Evolutionary conservation across 1,139 yeast genomes (phyloP), one percentile per base, ranked within the genome.

Genomic region (Sporopachydermia cereana): DNA sequence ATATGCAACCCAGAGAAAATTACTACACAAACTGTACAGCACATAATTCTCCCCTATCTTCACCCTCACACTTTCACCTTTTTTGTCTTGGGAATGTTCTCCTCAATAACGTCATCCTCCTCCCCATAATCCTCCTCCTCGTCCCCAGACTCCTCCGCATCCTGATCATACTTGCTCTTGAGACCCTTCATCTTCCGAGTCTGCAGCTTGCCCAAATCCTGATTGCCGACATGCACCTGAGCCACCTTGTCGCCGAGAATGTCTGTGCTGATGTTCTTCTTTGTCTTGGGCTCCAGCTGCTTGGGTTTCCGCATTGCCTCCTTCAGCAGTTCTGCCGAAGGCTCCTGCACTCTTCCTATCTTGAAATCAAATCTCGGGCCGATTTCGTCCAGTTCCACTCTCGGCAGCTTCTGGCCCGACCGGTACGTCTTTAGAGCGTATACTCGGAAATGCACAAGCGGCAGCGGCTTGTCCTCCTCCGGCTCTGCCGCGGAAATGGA

Each of bases 171-270:
- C 62, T 74, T 79, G 48, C 86, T 72, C 69, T 93, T 93, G 60
- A 91, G 74, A 61, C 98, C 99, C 74, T 93, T 93, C 96, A 91
- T 85, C 77, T 91, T 91, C 69, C 98, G 79, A 12, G 98, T 89
- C 67, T 91, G 98, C 61, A 91, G 67, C 63, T 81, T 82, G 60
- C 76, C 72, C 62, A 93, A 72, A 62, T 91, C 97, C 71, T 91
- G 99, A 64, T 82, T 82, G 66, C 96, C 97, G 64, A 91, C 83
- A 62, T 91, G 98, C 57, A 91, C 78, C 67, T 91, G 85, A 54
- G 96, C 99, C 52, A 91, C 76, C 77, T 91, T 88, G 66, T 91
- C 98, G 68, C 99, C 99, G 84, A 91, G 77, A 50, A 71, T 59
- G 61, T 93, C 97, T 42, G 82, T 77, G 51, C 80, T 80, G 48